These are phyloP conservation scores for Mentha longifolia DNA, from an alignment of 257 asterid genomes.

Conservation along the genomic window DNA sequence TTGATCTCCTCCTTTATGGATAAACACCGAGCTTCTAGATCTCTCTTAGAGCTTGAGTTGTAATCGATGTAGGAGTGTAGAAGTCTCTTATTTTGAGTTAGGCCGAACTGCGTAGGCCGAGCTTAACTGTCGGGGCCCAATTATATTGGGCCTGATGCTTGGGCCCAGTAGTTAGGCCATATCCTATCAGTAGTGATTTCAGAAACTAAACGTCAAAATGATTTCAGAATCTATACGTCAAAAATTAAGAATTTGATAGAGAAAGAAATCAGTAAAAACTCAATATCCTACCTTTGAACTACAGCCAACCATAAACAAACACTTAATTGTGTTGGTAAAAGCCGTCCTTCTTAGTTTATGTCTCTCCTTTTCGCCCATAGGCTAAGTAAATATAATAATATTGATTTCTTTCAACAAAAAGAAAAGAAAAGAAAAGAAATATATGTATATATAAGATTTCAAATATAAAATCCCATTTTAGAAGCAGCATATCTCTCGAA, in stretches of 20 bases:
- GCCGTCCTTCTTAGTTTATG: neutral
- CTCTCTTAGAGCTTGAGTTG: no score
- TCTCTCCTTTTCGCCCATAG: neutral
- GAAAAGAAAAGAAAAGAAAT: no score
- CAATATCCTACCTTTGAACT: constrained; percentile 7
- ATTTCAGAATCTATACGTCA: no score
- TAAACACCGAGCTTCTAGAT: no score
- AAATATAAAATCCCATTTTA: neutral
- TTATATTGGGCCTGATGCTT: no score
- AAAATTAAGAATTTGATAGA: neutral
- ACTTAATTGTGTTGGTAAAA: neutral
- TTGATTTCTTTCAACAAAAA: neutral
- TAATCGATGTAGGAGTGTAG: no score
- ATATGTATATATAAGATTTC: neutral
- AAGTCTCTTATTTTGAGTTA: no score
- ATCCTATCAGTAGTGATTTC: neutral
- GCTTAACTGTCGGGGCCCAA: no score
- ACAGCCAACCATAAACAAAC: constrained; percentile 4
- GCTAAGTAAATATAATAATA: neutral
- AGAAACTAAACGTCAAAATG: no score
- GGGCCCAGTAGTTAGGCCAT: no score
- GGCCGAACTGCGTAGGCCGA: no score
- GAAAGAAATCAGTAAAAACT: neutral
- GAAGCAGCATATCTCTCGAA: constrained; percentile 17
- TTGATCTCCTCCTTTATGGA: no score